Conservation (phyloP, 306 rosid genomes). For the Begonia loranthoides region DNA sequence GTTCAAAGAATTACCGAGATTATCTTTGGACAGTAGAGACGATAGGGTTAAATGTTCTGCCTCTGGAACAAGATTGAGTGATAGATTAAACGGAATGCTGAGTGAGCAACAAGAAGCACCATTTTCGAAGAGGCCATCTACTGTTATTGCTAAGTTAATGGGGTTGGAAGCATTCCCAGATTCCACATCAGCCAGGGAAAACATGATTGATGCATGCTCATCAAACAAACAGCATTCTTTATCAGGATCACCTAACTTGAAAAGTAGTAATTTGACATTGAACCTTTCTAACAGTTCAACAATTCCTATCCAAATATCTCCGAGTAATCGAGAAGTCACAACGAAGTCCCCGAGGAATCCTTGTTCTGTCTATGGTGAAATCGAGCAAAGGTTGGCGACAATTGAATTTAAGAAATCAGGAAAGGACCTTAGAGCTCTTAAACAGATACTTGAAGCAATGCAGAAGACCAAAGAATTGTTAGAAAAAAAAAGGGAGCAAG, state of each 20-base stretch:
- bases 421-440: conserved; percentile 87
- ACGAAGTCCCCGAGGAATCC: conserved; percentile 28
- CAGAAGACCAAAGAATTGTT: conserved; percentile 42
- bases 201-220: conserved; percentile 12
- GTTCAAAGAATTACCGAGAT: conserved; percentile 67
- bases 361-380: conserved; percentile 63
- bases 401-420: conserved; percentile 90
- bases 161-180: conserved; percentile 59
- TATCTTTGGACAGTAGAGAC: conserved; percentile 78
- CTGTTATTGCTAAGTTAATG: conserved; percentile 75
- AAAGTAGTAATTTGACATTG: conserved; percentile 25
- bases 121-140: conserved; percentile 35
- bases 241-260: conserved; percentile 21
- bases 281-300: conserved; percentile 23
- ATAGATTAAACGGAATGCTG: conserved; percentile 25
- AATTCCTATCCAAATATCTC: conserved; percentile 30
- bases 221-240: conserved; percentile 18
- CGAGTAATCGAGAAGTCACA: conserved; percentile 29
- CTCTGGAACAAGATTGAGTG: conserved; percentile 33
- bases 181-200: conserved; percentile 18
- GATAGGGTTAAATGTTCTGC: conserved; percentile 24
- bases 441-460: conserved; percentile 86
- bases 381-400: conserved; percentile 66
- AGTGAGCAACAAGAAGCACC: conserved; percentile 40
- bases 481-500: conserved; percentile 37